Percentiles rank a stretch among this genome's conserved stretches.
Evolutionary conservation across 257 asterid species (phyloP).

Genomic region (Gentiana dahurica): DNA sequence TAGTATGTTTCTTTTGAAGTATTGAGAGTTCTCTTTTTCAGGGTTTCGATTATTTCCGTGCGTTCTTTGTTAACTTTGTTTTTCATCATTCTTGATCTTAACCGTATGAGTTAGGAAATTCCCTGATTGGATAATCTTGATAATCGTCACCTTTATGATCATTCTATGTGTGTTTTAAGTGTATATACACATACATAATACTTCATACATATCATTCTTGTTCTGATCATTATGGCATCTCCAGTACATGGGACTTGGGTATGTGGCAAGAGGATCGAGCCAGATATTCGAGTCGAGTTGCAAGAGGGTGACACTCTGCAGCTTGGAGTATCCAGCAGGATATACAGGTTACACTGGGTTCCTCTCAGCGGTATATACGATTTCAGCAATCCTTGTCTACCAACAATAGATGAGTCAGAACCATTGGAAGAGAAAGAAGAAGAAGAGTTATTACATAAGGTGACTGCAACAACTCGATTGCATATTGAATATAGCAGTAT

Average conservation of each 20-base stretch:
- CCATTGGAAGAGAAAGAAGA: conserved; percentile 27
- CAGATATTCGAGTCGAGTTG: conserved; percentile 41
- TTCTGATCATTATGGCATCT: too few species aligned
- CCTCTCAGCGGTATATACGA: conserved; percentile 73
- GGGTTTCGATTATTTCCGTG: too few species aligned
- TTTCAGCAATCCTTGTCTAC: conserved; percentile 46
- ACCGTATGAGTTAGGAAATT: too few species aligned
- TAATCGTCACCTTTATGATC: too few species aligned
- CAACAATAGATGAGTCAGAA: conserved; percentile 29
- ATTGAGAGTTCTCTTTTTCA: too few species aligned
- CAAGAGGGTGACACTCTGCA: conserved; percentile 58
- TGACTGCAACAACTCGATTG: neutral
- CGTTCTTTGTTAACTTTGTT: too few species aligned
- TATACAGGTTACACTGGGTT: conserved; percentile 75
- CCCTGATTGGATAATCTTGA: too few species aligned
- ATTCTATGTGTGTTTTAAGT: too few species aligned
- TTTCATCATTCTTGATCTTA: too few species aligned
- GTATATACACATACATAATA: too few species aligned
- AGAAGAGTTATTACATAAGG: conserved; percentile 19
- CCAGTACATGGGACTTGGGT: conserved; percentile 90
- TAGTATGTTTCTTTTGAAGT: neutral
- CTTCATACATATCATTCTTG: neutral
- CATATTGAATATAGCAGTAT: too few species aligned
- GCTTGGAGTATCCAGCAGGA: conserved; percentile 76
- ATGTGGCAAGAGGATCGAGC: conserved; percentile 58